Percentiles rank a stretch among this genome's conserved stretches.
phyloP scores from a whole-genome alignment of 805 yeast species.

The Allodekkera sacchari region DNA sequence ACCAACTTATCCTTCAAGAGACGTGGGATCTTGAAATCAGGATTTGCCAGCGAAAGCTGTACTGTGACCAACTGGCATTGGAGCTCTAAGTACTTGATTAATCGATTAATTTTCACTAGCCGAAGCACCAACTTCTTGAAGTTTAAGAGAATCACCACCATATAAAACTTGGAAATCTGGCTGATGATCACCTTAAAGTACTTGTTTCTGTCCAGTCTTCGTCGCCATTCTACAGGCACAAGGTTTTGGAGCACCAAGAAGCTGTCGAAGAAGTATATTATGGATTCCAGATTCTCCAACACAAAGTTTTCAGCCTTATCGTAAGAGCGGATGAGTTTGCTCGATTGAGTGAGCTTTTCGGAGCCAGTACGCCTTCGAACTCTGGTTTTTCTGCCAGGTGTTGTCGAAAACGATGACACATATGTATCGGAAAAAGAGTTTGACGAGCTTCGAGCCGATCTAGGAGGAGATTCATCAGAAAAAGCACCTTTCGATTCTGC shows the following conservation, averaged over 20 bases:
- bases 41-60: too few relatives aligned
- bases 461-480: too few relatives aligned
- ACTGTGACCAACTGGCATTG: too few relatives aligned
- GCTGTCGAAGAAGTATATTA: slow-evolving; percentile 21
- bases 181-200: slow-evolving; percentile 11
- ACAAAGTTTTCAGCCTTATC: slow-evolving; percentile 12
- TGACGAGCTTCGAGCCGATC: too few relatives aligned
- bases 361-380: neutral
- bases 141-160: slow-evolving; percentile 21
- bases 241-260: slow-evolving; percentile 21
- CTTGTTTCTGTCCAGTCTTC: slow-evolving; percentile 8
- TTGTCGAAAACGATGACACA: too few relatives aligned
- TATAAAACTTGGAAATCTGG: slow-evolving; percentile 20
- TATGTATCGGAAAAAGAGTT: too few relatives aligned
- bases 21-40: slow-evolving; percentile 5
- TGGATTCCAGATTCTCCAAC: slow-evolving; percentile 15
- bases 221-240: slow-evolving; percentile 8
- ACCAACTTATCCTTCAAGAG: slow-evolving; percentile 11
- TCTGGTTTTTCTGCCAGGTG: neutral
- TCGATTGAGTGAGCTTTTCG: neutral
- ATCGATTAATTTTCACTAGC: slow-evolving; percentile 16
- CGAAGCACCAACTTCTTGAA: slow-evolving; percentile 16
- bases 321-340: slow-evolving; percentile 8
- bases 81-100: slow-evolving; percentile 13
- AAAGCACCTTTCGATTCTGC: too few relatives aligned